Evolutionary conservation across 2,329 filamentous ascomycete species (phyloP), one percentile per base, ranked within the genome.

Genomic region (Aspergillus fijiensis): DNA sequence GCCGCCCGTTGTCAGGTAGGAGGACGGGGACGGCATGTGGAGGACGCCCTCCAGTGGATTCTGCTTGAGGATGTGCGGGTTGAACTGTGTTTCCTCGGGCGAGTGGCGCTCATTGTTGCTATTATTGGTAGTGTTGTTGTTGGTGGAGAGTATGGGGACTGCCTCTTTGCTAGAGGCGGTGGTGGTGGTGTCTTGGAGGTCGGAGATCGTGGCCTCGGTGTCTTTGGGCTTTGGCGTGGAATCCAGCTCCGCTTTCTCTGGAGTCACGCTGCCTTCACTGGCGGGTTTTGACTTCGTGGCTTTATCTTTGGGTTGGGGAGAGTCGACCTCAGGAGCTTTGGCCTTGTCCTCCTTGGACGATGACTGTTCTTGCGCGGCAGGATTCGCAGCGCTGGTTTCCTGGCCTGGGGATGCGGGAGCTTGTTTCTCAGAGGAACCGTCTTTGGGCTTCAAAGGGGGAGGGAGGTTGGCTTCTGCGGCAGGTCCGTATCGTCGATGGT

Each of bases 401-500:
- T 51, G 23, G 52, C 53, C 11, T 60, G 65, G 50, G 23, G 33
- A 33, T 42, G 63, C 63, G 0, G 63, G 60, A 9, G 61, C 55
- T 19, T 62, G 45, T 14, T 69, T 57, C 5, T 66, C 60, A 47
- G 59, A 21, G n/a, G 63, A 60, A 14, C 60, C 60, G 14, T 72
- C 70, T 19, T 69, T 71, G 1, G 76, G 69, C 11, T 70, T 73
- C 5, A 68, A 60, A 0, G 76, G 73, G 14, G 79, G 76, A 47
- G 77, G 76, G 2, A 77, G 54, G 52, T 74, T 76, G 12, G 75
- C 73, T 58, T 77, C 77, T 23, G 74, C 76, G 5, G 80, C 80
- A 19, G 78, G 76, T 3, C 79, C 79, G 68, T 81, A 81, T 21
- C 79, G 75, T 57, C 79, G 74, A 35, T 79, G 73, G 58, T 77